Evolutionary conservation across 768 basidiomycete genomes (phyloP), one percentile per base, ranked within the genome.

Genomic region (Lepiota brunneoincarnata): DNA sequence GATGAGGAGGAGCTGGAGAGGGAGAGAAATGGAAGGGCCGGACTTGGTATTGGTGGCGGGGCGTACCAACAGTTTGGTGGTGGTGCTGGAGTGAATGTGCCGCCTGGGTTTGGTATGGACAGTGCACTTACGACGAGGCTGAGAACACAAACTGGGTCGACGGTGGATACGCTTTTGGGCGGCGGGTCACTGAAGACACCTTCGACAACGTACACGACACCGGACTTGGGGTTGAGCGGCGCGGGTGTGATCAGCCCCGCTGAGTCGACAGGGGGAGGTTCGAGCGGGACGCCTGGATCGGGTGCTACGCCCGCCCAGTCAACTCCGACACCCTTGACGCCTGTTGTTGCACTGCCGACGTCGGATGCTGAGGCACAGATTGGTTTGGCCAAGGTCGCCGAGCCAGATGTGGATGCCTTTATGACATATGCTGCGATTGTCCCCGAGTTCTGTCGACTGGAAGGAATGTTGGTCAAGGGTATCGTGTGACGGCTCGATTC

Each of bases 401-500:
- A 91, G 55, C 82, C 91, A 12, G 91, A 93, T 64, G 71, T 83
- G 49, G 91, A 93, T 67, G 85, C 90, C 51, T 91, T 91, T 69
- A 80, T 90, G 82, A 81, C 86, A 0, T 93, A 93, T 65, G 89
- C 90, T 17, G 82, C 89, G 34, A 87, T 92, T 64, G 86, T 93
- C 15, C 87, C 89, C 23, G 91, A 93, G 70, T 93, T 84, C 67
- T 83, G 81, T 72, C 75, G 91, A 38, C 69, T 93, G 59, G 91
- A 93, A 70, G 79, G 82, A 10, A 86, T 93, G 80, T 68, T 92
- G 47, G 79, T 86, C 59, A 91, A 90, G 63, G 76, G 73, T 21
- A 78, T 79, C 43, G 75, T 79, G 18, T 79, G 61, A 72, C 47
- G 31, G 6, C 31, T 31, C 31, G 12, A 14, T n/a, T 37, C 24